phyloP scores from a whole-genome alignment of 2,329 filamentous ascomycete species.

The Penicillium psychrosexuale region DNA sequence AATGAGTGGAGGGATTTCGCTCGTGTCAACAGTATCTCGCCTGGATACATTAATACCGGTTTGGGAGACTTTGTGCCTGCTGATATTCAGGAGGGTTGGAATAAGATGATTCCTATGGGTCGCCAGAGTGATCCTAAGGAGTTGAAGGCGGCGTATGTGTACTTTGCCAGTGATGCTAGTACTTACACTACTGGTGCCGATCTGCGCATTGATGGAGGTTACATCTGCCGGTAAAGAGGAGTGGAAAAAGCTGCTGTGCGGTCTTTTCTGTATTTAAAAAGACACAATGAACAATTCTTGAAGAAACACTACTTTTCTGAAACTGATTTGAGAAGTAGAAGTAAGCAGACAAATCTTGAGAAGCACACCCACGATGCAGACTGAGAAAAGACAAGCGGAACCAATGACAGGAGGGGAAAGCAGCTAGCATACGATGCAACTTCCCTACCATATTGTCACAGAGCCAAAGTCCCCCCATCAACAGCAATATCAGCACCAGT shows the following conservation, averaged over 20 bases:
- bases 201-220: constrained; percentile 50
- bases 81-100: constrained; percentile 57
- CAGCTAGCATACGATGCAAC: neutral
- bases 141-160: constrained; percentile 58
- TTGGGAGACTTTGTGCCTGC: constrained; percentile 63
- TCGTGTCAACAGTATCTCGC: constrained; percentile 65
- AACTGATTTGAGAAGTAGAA: neutral
- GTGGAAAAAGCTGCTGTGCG: neutral
- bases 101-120: constrained; percentile 59
- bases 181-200: constrained; percentile 51
- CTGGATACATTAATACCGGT: constrained; percentile 67
- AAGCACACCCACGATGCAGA: neutral
- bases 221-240: constrained; percentile 26
- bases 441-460: neutral
- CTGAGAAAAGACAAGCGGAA: neutral
- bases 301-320: no score
- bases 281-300: neutral
- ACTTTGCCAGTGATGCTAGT: constrained; percentile 48
- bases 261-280: neutral
- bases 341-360: neutral
- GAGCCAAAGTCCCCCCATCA: constrained; percentile 51
- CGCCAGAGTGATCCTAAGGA: constrained; percentile 63
- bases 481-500: constrained; percentile 65
- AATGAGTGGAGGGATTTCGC: constrained; percentile 70
- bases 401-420: neutral